Evolutionary conservation across 495 filamentous ascomycete species (phyloP), one percentile per base, ranked within the genome.

Genomic region (Tirmania nivea): DNA sequence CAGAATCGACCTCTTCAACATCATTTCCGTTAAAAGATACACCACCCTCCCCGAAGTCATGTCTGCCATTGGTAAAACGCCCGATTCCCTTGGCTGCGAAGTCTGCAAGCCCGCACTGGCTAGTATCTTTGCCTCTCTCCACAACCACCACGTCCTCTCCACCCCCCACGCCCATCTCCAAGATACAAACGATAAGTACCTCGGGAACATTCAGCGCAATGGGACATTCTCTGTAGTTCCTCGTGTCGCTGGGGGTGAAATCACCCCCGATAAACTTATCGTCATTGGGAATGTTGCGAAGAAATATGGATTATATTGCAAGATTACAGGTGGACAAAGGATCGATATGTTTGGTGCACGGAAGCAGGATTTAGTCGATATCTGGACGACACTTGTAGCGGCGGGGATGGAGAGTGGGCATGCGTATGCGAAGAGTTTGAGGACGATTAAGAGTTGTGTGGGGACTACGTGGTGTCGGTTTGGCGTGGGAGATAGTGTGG

Each of bases 341-440:
- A 94, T 94, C 62, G 89, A 96, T 64, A 81, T 94, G 84, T 94
- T 93, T 58, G 87, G 88, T 9, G 88, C 89, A 0, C 80, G 79
- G 69, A 94, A 94, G 67, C 84, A 92, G 58, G 88, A 96, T 70
- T 71, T 96, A 35, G 71, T 86, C 36, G 72, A 73, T n/a, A 96
- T 96, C 60, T 96, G 89, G 89, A 78, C 76, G 8, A 76, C 75
- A 55, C 73, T 96, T 9, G 77, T 94, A 21, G 78, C 86, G 56
- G 89, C 79, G 8, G 89, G 89, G n/a, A 84, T 94, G 83, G 89
- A 96, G 67, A 86, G 79, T 64, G 89, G 89, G 0, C 86, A 96
- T 63, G 89, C 86, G 2, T 96, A 96, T 63, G 89, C 86, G 31
- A 96, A 96, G 69, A 81, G 83, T 19, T 69, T 96, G 52, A 75